Percentiles rank a stretch among this genome's conserved stretches.
These are phyloP conservation scores for Pouteria campechiana DNA, from an alignment of 179 eudicot genomes.

Conservation along the genomic window DNA sequence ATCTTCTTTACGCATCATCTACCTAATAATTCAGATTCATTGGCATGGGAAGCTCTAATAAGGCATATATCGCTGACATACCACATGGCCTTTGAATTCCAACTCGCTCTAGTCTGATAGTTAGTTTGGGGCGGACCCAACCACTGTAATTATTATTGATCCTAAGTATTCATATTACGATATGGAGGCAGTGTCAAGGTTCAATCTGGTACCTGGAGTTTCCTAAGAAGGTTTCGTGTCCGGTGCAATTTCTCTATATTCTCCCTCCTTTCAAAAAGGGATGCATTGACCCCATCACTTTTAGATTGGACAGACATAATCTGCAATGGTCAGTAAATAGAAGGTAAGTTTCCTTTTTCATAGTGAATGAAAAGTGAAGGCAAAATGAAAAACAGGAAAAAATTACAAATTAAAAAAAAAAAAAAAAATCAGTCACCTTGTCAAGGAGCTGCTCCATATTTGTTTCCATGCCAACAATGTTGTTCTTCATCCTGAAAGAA, in stretches of 20 bases:
- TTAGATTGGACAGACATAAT: conserved; percentile 90
- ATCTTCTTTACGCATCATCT: too few relatives aligned
- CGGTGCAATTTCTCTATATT: conserved; percentile 96
- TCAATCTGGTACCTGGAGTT: conserved; percentile 75
- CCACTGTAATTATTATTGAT: too few relatives aligned
- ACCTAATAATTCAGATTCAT: too few relatives aligned
- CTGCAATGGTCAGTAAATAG: conserved; percentile 23
- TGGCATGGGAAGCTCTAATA: too few relatives aligned
- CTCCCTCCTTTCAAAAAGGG: conserved; percentile 90
- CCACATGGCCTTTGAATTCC: too few relatives aligned
- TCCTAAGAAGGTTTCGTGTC: conserved; percentile 89
- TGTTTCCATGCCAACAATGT: conserved; percentile 93
- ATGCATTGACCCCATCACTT: conserved; percentile 94
- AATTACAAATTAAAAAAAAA: conserved; percentile 2
- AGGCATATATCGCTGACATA: too few relatives aligned
- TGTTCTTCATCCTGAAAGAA: conserved; percentile 79
- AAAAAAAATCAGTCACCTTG: conserved; percentile 42
- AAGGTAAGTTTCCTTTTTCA: neutral
- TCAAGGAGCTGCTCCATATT: conserved; percentile 97
- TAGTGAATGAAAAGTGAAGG: too few relatives aligned
- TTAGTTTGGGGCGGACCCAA: too few relatives aligned
- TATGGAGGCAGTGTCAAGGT: too few relatives aligned
- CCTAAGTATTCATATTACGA: too few relatives aligned
- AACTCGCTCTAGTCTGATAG: too few relatives aligned
- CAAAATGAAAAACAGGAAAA: too few relatives aligned